Evolutionary conservation across 192 early-diverging fungal genomes (phyloP).

Genomic region (Podila clonocystis): DNA sequence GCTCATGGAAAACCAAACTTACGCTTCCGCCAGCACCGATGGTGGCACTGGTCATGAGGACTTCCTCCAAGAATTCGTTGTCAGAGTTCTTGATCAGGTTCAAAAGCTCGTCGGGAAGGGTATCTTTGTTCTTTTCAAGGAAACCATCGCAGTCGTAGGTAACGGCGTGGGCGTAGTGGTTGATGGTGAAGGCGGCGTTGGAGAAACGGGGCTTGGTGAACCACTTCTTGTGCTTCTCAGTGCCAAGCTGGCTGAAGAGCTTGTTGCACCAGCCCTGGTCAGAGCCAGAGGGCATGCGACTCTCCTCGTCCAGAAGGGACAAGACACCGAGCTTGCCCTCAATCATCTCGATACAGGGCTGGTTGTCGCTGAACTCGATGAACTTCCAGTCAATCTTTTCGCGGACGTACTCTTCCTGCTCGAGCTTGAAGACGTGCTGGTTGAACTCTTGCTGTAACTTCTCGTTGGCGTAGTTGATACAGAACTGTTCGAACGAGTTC

Average conservation of each 20-base stretch:
- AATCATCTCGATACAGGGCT: constrained; percentile 98
- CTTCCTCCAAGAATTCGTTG: constrained; percentile 85
- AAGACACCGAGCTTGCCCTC: constrained; percentile 95
- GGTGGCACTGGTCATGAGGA: constrained; percentile 71
- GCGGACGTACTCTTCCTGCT: constrained; percentile 97
- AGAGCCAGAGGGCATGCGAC: constrained; percentile 84
- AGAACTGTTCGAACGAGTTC: constrained; percentile 99
- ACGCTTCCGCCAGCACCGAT: constrained; percentile 56
- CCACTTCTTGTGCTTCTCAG: constrained; percentile 71
- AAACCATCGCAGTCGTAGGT: constrained; percentile 95
- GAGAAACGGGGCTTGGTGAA: constrained; percentile 95
- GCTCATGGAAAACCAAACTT: constrained; percentile 39
- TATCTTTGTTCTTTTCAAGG: constrained; percentile 99
- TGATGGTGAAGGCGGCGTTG: constrained; percentile 87
- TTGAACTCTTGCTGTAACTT: constrained; percentile 99
- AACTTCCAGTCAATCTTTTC: constrained; percentile 98
- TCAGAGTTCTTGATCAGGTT: constrained; percentile 78
- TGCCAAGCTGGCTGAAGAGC: constrained; percentile 86
- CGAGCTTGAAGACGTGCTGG: constrained; percentile 97
- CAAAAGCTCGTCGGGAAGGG: constrained; percentile 92
- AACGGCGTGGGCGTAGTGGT: constrained; percentile 96
- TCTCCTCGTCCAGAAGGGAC: constrained; percentile 92
- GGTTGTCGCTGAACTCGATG: constrained; percentile 99
- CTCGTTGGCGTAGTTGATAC: constrained; percentile 97
- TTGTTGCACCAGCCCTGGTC: constrained; percentile 90